Evolutionary conservation across 1,284 basidiomycete genomes (phyloP).

Genomic region (Vanrija sp.): DNA sequence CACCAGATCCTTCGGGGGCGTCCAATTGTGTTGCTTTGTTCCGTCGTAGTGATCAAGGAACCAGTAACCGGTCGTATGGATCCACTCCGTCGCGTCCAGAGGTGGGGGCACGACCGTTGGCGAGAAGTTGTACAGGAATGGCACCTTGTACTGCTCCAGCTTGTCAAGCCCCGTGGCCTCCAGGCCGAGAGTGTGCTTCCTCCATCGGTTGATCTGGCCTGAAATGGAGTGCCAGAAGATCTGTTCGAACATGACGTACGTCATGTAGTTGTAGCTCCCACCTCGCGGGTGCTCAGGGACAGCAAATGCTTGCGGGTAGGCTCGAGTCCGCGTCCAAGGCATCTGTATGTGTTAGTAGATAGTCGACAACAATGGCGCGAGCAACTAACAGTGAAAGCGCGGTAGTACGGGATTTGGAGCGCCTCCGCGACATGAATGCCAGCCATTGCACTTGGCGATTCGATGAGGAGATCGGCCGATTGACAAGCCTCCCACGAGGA

Average conservation of each 20-base stretch:
- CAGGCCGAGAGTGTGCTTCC: slow-evolving; percentile 71
- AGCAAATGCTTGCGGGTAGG: slow-evolving; percentile 96
- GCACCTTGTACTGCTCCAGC: slow-evolving; percentile 75
- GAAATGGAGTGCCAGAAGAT: slow-evolving; percentile 94
- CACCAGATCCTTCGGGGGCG: slow-evolving; percentile 71
- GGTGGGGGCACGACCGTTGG: slow-evolving; percentile 82
- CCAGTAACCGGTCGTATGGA: slow-evolving; percentile 96
- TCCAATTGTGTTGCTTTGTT: slow-evolving; percentile 79
- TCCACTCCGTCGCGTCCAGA: slow-evolving; percentile 98
- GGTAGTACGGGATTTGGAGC: slow-evolving; percentile 84
- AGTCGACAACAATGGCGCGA: neutral
- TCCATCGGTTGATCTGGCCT: slow-evolving; percentile 92
- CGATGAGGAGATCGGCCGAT: slow-evolving; percentile 85
- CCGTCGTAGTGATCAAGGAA: slow-evolving; percentile 88
- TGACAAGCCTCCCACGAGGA: slow-evolving; percentile 95
- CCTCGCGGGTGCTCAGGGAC: slow-evolving; percentile 93
- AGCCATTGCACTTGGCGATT: slow-evolving; percentile 96
- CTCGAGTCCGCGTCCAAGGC: slow-evolving; percentile 62
- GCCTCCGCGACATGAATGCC: slow-evolving; percentile 98
- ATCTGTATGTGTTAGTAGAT: slow-evolving; percentile 35
- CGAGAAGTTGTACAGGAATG: slow-evolving; percentile 97
- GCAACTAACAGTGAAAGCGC: slow-evolving; percentile 78
- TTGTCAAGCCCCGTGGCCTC: slow-evolving; percentile 80
- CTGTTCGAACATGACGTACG: slow-evolving; percentile 75
- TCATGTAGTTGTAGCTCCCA: slow-evolving; percentile 95